These are phyloP conservation scores for Fraxinus sp. DNA, from an alignment of 305 asterid species.

Conservation along the genomic window DNA sequence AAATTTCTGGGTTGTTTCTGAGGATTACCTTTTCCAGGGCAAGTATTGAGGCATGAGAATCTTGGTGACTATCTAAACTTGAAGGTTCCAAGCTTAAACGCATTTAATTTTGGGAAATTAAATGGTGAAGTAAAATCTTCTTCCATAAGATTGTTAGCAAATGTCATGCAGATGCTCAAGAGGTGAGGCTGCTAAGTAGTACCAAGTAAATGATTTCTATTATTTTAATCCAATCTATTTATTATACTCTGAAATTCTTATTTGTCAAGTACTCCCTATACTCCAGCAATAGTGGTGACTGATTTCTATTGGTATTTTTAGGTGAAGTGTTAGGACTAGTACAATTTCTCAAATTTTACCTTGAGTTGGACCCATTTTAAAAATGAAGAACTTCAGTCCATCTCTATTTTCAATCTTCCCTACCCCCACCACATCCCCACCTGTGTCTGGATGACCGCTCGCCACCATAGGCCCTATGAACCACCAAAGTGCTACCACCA, in stretches of 20 bases:
- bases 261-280: neutral
- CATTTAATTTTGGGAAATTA: slow-evolving; percentile 41
- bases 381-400: neutral
- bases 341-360: neutral
- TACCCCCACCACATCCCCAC: neutral
- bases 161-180: slow-evolving; percentile 63
- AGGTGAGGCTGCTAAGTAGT: slow-evolving; percentile 53
- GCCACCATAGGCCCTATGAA: neutral
- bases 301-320: neutral
- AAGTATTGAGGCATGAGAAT: slow-evolving; percentile 79
- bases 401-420: neutral
- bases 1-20: slow-evolving; percentile 30
- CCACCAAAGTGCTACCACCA: neutral
- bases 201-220: slow-evolving; percentile 8
- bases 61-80: slow-evolving; percentile 64
- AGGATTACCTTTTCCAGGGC: slow-evolving; percentile 63
- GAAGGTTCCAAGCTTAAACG: slow-evolving; percentile 79
- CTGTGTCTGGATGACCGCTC: neutral
- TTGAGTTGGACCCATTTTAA: neutral
- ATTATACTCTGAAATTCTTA: neutral
- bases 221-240: slow-evolving; percentile 9
- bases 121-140: slow-evolving; percentile 59
- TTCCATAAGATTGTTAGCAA: slow-evolving; percentile 47
- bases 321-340: neutral
- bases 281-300: neutral